phyloP scores from a whole-genome alignment of 257 asterid species.

The Solanum ossicruentum region DNA sequence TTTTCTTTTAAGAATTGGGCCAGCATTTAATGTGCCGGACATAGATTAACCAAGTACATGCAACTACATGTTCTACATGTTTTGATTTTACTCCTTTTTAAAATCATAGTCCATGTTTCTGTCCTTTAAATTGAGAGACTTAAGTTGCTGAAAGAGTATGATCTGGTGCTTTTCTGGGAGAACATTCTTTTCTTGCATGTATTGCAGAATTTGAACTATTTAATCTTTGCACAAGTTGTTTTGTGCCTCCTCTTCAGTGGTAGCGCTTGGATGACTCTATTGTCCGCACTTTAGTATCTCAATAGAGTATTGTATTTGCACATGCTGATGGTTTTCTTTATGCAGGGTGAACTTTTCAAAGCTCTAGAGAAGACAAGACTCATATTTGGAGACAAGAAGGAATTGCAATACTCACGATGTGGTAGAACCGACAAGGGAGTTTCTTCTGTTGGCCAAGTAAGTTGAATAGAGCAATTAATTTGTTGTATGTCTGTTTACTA shows the following conservation, averaged over 20 bases:
- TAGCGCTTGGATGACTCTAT: not conserved
- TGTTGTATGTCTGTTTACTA: not conserved
- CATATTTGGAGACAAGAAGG: constrained; percentile 72
- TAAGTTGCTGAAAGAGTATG: not conserved
- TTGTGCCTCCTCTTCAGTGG: not conserved
- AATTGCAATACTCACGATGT: constrained; percentile 76
- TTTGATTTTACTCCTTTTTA: not conserved
- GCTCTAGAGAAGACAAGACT: constrained; percentile 75
- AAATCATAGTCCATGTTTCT: not conserved
- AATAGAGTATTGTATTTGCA: not conserved
- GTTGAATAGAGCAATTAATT: constrained; percentile 7
- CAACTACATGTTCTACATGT: not conserved
- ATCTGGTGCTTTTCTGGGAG: not conserved
- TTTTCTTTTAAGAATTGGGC: not conserved
- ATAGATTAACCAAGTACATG: not conserved
- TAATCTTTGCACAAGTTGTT: not conserved
- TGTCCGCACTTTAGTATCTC: not conserved
- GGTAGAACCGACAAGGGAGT: constrained; percentile 99
- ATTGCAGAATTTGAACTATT: not conserved
- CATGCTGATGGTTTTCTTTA: not conserved
- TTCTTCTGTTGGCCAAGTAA: constrained; percentile 95
- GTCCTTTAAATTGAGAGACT: not conserved
- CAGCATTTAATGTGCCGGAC: not conserved
- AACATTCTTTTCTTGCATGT: not conserved
- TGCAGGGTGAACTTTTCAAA: constrained; percentile 84